Evolutionary conservation across 495 filamentous ascomycete genomes (phyloP).

Genomic region (Cryomyces antarcticus): DNA sequence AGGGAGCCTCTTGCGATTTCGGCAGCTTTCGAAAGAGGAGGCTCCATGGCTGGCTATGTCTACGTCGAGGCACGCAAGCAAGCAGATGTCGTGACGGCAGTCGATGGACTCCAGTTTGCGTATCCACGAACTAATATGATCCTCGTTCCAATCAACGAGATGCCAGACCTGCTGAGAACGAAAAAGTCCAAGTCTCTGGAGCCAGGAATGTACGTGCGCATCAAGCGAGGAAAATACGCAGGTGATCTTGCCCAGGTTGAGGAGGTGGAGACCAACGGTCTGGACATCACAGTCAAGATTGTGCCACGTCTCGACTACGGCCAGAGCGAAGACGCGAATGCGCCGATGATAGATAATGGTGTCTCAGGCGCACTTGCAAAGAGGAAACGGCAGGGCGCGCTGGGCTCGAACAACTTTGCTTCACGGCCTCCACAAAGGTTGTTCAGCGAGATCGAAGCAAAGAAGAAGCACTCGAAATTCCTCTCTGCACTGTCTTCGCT

Average conservation of each 20-base stretch:
- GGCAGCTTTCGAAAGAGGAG: slow-evolving; percentile 75
- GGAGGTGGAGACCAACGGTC: slow-evolving; percentile 79
- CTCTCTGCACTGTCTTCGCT: slow-evolving; percentile 35
- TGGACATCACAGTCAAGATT: slow-evolving; percentile 66
- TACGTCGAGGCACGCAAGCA: slow-evolving; percentile 83
- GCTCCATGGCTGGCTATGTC: slow-evolving; percentile 77
- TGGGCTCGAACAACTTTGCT: slow-evolving; percentile 19
- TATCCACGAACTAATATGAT: slow-evolving; percentile 69
- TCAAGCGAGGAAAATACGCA: slow-evolving; percentile 65
- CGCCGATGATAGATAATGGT: slow-evolving; percentile 23
- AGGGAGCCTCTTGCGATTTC: slow-evolving; percentile 61
- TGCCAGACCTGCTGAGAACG: slow-evolving; percentile 85
- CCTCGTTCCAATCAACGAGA: slow-evolving; percentile 87
- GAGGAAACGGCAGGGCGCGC: slow-evolving; percentile 48
- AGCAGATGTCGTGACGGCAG: slow-evolving; percentile 59
- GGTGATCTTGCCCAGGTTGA: slow-evolving; percentile 86
- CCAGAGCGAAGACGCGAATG: slow-evolving; percentile 51
- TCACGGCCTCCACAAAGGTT: slow-evolving; percentile 68
- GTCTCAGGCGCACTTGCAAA: slow-evolving; percentile 27
- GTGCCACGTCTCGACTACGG: slow-evolving; percentile 90
- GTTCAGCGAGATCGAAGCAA: slow-evolving; percentile 85
- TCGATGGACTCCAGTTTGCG: slow-evolving; percentile 66
- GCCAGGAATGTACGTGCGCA: slow-evolving; percentile 78
- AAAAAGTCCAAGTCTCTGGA: slow-evolving; percentile 69
- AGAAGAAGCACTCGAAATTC: slow-evolving; percentile 63